These are phyloP conservation scores for Quercus suber DNA, from an alignment of 306 rosid species.

Conservation along the genomic window DNA sequence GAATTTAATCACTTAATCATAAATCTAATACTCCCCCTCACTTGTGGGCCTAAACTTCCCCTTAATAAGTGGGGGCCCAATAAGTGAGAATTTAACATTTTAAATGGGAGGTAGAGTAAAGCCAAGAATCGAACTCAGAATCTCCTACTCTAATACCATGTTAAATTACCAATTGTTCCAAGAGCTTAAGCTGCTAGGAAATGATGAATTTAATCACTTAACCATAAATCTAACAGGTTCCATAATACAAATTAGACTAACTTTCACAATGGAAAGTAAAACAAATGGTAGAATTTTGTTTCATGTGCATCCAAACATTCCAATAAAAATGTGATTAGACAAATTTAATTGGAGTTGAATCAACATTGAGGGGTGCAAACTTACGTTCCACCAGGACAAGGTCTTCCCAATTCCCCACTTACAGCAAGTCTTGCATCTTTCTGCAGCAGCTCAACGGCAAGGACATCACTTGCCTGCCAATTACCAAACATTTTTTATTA, in stretches of 20 bases:
- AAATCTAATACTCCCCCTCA: too few species aligned
- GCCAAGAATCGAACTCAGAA: too few species aligned
- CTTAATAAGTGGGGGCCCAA: too few species aligned
- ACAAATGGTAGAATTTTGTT: background rate
- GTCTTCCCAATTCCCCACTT: conserved; percentile 75
- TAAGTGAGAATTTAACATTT: too few species aligned
- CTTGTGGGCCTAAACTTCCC: too few species aligned
- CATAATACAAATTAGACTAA: conserved; percentile 3
- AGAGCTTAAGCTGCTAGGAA: too few species aligned
- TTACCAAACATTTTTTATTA: conserved; percentile 20
- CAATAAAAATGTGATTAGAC: background rate
- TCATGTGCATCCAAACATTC: background rate
- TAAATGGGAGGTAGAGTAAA: too few species aligned
- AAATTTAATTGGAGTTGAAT: background rate
- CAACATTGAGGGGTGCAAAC: conserved; percentile 22
- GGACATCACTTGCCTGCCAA: conserved; percentile 91
- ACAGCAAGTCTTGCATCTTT: conserved; percentile 90
- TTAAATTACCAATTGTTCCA: too few species aligned
- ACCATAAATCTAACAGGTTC: too few species aligned
- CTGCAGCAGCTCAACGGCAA: conserved; percentile 94
- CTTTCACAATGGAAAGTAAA: conserved; percentile 1
- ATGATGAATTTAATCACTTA: too few species aligned
- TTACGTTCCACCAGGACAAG: conserved; percentile 92
- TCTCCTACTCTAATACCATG: too few species aligned
- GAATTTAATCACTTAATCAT: too few species aligned